Conservation (phyloP, 148 eudicot genomes). For the Diospyros kaki region DNA sequence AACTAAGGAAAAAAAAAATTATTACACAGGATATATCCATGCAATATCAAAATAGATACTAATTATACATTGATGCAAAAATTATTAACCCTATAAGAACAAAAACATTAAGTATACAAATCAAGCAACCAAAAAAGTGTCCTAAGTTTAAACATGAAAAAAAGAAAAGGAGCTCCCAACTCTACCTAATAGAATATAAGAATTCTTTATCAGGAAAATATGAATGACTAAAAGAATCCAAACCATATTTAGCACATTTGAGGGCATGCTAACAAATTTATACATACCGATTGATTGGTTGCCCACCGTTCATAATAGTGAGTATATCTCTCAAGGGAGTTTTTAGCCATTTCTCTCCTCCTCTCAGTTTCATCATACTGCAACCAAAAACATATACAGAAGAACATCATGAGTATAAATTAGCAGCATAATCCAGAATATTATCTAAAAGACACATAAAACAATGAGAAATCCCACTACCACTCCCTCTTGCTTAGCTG, state of each 20-base stretch:
- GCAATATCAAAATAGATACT: no score
- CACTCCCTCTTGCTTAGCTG: slow-evolving; percentile 53
- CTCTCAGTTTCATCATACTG: slow-evolving; percentile 41
- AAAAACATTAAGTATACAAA: no score
- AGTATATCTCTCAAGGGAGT: slow-evolving; percentile 41
- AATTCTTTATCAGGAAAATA: background rate
- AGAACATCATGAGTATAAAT: background rate
- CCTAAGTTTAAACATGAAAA: no score
- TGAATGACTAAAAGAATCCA: background rate
- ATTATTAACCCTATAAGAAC: no score
- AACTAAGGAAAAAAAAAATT: no score
- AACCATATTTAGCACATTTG: background rate
- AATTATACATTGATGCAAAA: no score
- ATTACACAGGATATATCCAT: no score
- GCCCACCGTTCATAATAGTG: slow-evolving; percentile 61
- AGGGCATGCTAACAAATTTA: background rate
- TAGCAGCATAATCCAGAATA: background rate
- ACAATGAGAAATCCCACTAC: slow-evolving; percentile 20
- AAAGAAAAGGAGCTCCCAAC: no score
- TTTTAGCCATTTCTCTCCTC: slow-evolving; percentile 53
- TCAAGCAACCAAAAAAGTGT: no score
- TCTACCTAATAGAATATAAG: no score
- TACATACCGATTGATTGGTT: slow-evolving; percentile 38
- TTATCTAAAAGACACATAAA: background rate
- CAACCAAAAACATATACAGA: background rate